Evolutionary conservation across 139 green algal genomes (phyloP).

Genomic region (Trebouxia sp.): DNA sequence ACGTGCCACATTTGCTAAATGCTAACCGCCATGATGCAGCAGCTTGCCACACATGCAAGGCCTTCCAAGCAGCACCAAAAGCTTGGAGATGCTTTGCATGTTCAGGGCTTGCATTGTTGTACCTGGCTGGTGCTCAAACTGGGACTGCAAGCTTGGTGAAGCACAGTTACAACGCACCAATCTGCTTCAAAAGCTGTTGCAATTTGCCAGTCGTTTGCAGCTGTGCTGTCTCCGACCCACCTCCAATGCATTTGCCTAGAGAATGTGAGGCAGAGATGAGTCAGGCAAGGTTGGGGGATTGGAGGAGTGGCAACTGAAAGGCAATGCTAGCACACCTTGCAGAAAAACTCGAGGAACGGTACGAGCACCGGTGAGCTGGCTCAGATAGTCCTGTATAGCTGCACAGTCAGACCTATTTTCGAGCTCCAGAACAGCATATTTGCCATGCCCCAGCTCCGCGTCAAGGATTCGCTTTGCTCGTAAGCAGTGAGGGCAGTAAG

Average conservation of each 20-base stretch:
- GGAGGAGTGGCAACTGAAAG: too few species aligned
- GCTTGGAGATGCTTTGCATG: too few species aligned
- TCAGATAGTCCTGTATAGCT: slow-evolving; percentile 23
- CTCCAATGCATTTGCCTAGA: slow-evolving; percentile 20
- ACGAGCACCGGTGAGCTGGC: slow-evolving; percentile 12
- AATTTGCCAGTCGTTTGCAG: slow-evolving; percentile 12
- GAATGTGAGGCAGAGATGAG: too few species aligned
- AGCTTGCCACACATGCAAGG: too few species aligned
- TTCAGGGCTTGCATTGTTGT: too few species aligned
- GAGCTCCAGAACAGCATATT: slow-evolving; percentile 28
- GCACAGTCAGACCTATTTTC: slow-evolving; percentile 24
- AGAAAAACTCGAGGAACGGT: slow-evolving; percentile 36
- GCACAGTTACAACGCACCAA: neutral
- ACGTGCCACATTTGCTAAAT: too few species aligned
- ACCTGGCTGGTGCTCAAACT: too few species aligned
- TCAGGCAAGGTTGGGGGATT: too few species aligned
- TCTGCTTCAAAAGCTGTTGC: neutral
- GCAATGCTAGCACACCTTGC: neutral
- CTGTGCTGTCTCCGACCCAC: slow-evolving; percentile 17
- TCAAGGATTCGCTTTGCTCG: slow-evolving; percentile 21
- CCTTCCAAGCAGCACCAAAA: too few species aligned
- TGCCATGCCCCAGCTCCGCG: neutral
- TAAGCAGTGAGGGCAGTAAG: slow-evolving; percentile 16
- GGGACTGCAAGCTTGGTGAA: too few species aligned
- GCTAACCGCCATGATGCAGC: too few species aligned